Evolutionary conservation across 2,329 filamentous ascomycete species (phyloP).

Genomic region (Colletotrichum lindemuthianum): DNA sequence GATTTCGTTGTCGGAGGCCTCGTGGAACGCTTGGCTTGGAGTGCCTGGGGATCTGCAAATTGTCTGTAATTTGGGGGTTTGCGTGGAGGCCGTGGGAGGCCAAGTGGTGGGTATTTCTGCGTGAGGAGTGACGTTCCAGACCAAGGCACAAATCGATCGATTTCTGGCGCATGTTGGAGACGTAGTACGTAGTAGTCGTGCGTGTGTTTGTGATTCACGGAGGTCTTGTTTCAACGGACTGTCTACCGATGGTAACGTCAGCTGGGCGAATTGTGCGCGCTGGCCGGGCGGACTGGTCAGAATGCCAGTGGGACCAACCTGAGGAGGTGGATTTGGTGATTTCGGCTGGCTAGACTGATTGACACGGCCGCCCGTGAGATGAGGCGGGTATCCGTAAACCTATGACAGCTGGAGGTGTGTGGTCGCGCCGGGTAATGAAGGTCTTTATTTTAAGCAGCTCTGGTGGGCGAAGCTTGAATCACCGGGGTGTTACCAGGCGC

Average conservation of each 20-base stretch:
- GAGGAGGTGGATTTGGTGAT: conserved; percentile 2
- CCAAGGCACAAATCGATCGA: too few species aligned
- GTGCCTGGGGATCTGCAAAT: not conserved
- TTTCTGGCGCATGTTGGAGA: too few species aligned
- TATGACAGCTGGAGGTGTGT: too few species aligned
- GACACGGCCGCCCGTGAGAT: not conserved
- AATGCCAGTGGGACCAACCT: too few species aligned
- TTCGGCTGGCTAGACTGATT: conserved; percentile 10
- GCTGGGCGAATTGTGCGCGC: too few species aligned
- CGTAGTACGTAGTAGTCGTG: too few species aligned
- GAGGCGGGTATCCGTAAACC: too few species aligned
- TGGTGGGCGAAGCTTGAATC: conserved; percentile 18
- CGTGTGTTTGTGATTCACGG: conserved; percentile 1
- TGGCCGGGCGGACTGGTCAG: too few species aligned
- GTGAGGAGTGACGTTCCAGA: too few species aligned
- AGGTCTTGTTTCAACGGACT: conserved; percentile 9
- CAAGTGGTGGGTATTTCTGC: not conserved
- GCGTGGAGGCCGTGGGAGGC: not conserved
- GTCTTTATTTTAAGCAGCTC: not conserved
- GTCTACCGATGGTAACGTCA: not conserved
- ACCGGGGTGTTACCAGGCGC: conserved; percentile 1
- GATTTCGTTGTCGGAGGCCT: conserved; percentile 27
- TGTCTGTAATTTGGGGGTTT: conserved; percentile 6
- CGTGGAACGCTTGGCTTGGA: conserved; percentile 31
- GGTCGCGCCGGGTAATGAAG: not conserved